Evolutionary conservation across 805 yeast genomes (phyloP).

Genomic region (Saccharomycopsis guyanensis): DNA sequence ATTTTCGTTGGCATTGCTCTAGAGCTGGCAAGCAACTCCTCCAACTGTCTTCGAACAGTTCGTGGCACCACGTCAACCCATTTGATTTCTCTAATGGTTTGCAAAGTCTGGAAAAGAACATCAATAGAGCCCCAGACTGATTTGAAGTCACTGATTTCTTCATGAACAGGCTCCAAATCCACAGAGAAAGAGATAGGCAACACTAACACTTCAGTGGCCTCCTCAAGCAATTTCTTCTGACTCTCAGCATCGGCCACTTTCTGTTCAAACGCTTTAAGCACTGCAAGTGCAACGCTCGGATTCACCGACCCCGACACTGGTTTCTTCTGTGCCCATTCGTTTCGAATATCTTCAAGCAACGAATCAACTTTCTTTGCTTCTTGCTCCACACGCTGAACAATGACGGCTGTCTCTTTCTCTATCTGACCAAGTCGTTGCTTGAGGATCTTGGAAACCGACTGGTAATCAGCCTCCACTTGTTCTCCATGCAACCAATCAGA

Average conservation of each 20-base stretch:
- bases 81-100: slow-evolving; percentile 31
- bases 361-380: slow-evolving; percentile 34
- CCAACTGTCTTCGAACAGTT: slow-evolving; percentile 40
- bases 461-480: slow-evolving; percentile 47
- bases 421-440: slow-evolving; percentile 31
- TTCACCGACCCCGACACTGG: slow-evolving; percentile 37
- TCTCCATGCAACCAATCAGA: slow-evolving; percentile 52
- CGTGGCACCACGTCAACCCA: slow-evolving; percentile 48
- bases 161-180: slow-evolving; percentile 29
- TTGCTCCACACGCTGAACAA: slow-evolving; percentile 34
- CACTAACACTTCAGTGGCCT: slow-evolving; percentile 31
- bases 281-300: slow-evolving; percentile 38
- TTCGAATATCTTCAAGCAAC: slow-evolving; percentile 26
- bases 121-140: slow-evolving; percentile 60
- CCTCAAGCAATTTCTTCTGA: slow-evolving; percentile 23
- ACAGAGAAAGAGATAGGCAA: slow-evolving; percentile 27
- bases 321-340: slow-evolving; percentile 42
- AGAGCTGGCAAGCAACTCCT: slow-evolving; percentile 38
- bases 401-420: slow-evolving; percentile 34
- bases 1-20: slow-evolving; percentile 49
- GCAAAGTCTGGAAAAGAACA: slow-evolving; percentile 40
- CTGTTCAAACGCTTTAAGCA: slow-evolving; percentile 30
- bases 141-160: slow-evolving; percentile 49
- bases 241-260: slow-evolving; percentile 16
- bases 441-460: slow-evolving; percentile 35